These are phyloP conservation scores for Wickerhamiella allomyrinae DNA, from an alignment of 805 yeast species.

Conservation along the genomic window DNA sequence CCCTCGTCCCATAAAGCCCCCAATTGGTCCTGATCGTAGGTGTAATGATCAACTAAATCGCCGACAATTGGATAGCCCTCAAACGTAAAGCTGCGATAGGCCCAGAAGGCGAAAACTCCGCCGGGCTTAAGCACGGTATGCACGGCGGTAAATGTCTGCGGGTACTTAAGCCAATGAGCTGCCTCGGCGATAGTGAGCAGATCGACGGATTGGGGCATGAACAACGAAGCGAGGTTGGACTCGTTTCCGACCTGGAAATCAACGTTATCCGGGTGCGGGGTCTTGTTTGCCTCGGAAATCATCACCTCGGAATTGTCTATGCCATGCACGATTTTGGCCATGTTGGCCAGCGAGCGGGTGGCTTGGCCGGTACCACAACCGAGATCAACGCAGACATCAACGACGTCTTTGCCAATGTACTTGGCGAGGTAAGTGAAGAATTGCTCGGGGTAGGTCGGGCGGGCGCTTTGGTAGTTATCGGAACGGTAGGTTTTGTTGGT, in stretches of 20 bases:
- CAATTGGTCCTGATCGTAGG: constrained; percentile 31
- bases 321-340: constrained; percentile 41
- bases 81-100: constrained; percentile 59
- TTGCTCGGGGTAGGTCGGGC: constrained; percentile 53
- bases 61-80: constrained; percentile 39
- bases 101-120: constrained; percentile 69
- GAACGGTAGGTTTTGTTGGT: constrained; percentile 40
- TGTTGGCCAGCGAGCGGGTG: constrained; percentile 35
- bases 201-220: constrained; percentile 35
- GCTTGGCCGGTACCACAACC: constrained; percentile 78
- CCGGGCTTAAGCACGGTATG: constrained; percentile 37
- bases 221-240: constrained; percentile 13
- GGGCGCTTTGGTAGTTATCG: constrained; percentile 35
- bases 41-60: constrained; percentile 35
- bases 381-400: constrained; percentile 36
- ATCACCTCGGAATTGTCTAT: constrained; percentile 45
- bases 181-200: constrained; percentile 68
- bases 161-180: constrained; percentile 67
- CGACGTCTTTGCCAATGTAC: not conserved
- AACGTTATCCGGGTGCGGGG: constrained; percentile 2
- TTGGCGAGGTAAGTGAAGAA: constrained; percentile 35
- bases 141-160: constrained; percentile 36
- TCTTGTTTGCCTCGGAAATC: constrained; percentile 34
- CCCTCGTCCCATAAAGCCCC: constrained; percentile 83
- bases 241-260: constrained; percentile 15